A percentile compares a stretch with the other conserved stretches of the same genome.
These are phyloP conservation scores for Phyllostachys edulis DNA, from an alignment of 176 grass and related monocot species.

Conservation along the genomic window DNA sequence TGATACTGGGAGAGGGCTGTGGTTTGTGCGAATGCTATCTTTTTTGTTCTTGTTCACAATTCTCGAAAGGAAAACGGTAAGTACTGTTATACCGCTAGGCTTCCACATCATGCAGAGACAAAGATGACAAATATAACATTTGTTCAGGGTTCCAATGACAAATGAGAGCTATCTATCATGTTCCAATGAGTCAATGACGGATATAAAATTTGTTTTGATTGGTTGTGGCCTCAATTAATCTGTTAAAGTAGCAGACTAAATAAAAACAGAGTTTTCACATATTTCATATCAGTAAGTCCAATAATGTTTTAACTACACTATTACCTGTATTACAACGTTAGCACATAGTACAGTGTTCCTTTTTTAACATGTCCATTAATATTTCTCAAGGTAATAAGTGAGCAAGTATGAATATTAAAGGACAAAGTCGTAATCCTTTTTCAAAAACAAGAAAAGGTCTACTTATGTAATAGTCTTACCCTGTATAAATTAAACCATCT, in stretches of 20 bases:
- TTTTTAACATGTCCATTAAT: not conserved
- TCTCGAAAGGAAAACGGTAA: not conserved
- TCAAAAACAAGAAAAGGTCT: not conserved
- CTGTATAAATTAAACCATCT: constrained; percentile 91
- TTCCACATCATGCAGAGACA: not conserved
- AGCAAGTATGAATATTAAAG: not conserved
- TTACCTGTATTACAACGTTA: not conserved
- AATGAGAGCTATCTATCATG: not conserved
- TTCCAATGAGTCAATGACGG: not conserved
- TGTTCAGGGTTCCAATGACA: not conserved
- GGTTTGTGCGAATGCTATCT: not conserved
- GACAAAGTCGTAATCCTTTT: not conserved
- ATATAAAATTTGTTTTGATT: not conserved
- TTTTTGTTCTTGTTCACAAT: not conserved
- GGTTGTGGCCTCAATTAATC: not conserved
- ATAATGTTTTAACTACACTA: not conserved
- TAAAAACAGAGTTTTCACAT: not conserved
- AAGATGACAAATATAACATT: not conserved
- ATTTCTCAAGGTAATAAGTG: not conserved
- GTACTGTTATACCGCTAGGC: not conserved
- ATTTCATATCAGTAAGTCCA: not conserved
- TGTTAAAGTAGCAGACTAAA: not conserved
- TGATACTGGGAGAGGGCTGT: not conserved
- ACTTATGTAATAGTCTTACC: constrained; percentile 48
- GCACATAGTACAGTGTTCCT: not conserved